Base-by-base conservation (phyloP, 2,329 filamentous ascomycete species). In the Paecilomyces niveus region DNA sequence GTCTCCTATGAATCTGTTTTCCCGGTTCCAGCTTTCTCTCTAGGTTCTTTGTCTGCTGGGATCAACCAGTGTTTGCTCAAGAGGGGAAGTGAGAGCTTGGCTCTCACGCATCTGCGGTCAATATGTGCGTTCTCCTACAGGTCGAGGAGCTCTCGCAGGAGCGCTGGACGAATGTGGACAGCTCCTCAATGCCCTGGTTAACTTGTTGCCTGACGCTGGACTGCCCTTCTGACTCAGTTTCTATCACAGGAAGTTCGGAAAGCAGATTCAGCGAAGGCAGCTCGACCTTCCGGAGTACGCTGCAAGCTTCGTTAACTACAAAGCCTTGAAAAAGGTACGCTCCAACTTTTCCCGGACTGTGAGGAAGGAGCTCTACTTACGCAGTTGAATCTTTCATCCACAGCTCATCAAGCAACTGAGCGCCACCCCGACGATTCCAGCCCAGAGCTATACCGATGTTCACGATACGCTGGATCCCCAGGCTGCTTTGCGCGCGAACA, bases 231-330 rank as follows among this genome's bases (percentile, higher is more conserved):
- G 50, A 52, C 50, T 21, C 24, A 4, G 21, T 54, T 29, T 33
- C 53, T 35, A 29, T 53, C 56, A 58, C 70, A 99, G 93, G 94
- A 99, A 99, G 85, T 99, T 99, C 81, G 94, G 94, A 76, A 99
- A 99, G 82, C 91, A 97, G 75, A 96, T 99, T 67, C 94, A 97
- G 81, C 96, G 96, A 82, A 89, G 92, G 74, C 94, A 99, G 83
- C 90, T 99, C 70, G 94, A 99, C 76, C 92, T 99, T 61, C 94
- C 94, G 61, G 94, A 99, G 84, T 99, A 99, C 88, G 93, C 94
- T 62, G 92, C 93, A 64, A 97, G 92, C 78, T 99, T 99, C 74
- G 92, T 97, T 68, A 97, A 99, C 78, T 99, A 99, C 82, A 99
- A 99, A 80, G 92, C 92, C 61, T 82, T 99, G 67, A 99, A 99